Conservation (phyloP, 768 basidiomycete species). For the Termitomyces titanicus region DNA sequence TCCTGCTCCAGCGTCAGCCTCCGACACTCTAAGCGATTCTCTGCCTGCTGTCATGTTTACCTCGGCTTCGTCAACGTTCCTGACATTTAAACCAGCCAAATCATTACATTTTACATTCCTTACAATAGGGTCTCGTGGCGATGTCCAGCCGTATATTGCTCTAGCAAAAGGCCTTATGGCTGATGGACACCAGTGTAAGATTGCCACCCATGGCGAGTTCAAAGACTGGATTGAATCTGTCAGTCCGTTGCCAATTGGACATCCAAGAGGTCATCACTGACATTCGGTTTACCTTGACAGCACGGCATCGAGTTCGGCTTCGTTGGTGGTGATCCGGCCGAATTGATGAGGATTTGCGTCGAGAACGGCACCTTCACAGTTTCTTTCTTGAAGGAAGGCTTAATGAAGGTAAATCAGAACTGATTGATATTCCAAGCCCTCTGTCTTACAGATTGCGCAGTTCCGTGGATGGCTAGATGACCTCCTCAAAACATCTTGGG, state of each 20-base stretch:
- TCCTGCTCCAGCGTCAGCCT: conserved; percentile 42
- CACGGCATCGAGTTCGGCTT: conserved; percentile 94
- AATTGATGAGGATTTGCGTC: conserved; percentile 95
- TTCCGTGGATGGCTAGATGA: conserved; percentile 99
- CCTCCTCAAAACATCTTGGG: conserved; percentile 91
- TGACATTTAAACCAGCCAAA: conserved; percentile 91
- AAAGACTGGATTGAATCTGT: conserved; percentile 94
- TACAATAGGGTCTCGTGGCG: conserved; percentile 94
- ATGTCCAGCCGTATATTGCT: conserved; percentile 98
- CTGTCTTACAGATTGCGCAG: conserved; percentile 34
- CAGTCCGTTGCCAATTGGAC: conserved; percentile 27
- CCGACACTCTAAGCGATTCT: conserved; percentile 62
- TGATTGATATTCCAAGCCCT: conserved; percentile 1
- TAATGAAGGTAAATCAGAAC: conserved; percentile 63
- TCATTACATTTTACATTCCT: conserved; percentile 89
- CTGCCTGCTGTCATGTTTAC: conserved; percentile 94
- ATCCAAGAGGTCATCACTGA: conserved; percentile 4
- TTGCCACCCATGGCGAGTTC: conserved; percentile 96
- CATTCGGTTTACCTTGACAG: conserved; percentile 34
- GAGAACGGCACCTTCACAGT: conserved; percentile 98
- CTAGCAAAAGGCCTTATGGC: conserved; percentile 87
- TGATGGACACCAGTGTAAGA: conserved; percentile 85
- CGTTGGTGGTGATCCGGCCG: conserved; percentile 96
- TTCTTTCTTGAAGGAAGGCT: conserved; percentile 86
- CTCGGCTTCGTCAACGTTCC: conserved; percentile 91